Evolutionary conservation across 192 early-diverging fungal genomes (phyloP), one percentile per base, ranked within the genome.

Genomic region (Backusella circina): DNA sequence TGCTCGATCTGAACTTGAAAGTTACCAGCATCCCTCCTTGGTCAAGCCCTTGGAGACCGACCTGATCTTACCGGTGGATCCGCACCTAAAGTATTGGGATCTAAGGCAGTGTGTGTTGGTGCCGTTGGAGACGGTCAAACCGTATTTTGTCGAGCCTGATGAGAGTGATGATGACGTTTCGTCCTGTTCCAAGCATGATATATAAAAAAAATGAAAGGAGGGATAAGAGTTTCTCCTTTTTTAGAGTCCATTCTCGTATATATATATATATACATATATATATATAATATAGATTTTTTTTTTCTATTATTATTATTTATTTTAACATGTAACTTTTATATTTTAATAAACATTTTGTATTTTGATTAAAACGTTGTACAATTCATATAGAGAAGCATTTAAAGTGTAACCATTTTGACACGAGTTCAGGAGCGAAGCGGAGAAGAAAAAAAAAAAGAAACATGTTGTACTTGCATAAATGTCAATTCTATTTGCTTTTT

Each of bases 21-120:
- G 33, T 3, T 73, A 73, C 23, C 51, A 73, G 10, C 71, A 73
- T 38, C 71, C 71, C 0, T 39, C 71, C 1, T 5, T 73, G 6
- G 57, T 41, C 0, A 54, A 73, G 18, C 71, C 57, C 0, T 64
- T 73, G 35, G 71, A 57, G 4, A 64, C 35, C 2, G 32, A 64
- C 5, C n/a, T 73, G 9, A 64, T 54, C 1, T 38, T 73, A 13
- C 71, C 71, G 1, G 1, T 26, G 1, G 7, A 54, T 38, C n/a
- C 35, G 3, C 31, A 35, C 15, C 31, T 35, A 1, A 39, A 13
- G 1, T 21, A 38, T 13, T 73, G 71, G 71, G 39, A 73, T 37
- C 13, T 73, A 16, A 36, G 39, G 5, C 35, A 54, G n/a, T 73
- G 71, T 36, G 32, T 64, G 3, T 5, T 38, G 10, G 12, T 73